Percentiles rank a stretch among this genome's conserved stretches.
phyloP scores from a whole-genome alignment of 345 rosid genomes.

The Eucalyptus cladocalyx region DNA sequence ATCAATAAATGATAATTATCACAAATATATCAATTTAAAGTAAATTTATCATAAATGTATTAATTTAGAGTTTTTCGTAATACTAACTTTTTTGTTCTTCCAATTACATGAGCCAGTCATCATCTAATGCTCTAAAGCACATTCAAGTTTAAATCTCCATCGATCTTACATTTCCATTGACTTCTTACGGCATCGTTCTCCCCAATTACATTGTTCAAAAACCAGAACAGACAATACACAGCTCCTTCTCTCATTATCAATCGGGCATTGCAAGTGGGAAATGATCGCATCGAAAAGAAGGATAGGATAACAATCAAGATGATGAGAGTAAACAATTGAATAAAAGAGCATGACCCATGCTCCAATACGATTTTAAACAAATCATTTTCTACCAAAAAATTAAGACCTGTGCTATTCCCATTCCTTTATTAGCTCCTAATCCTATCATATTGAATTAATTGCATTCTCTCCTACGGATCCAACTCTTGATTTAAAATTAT shows the following conservation, averaged over 20 bases:
- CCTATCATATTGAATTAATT: too few species aligned
- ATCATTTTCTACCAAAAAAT: background rate
- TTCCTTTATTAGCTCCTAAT: too few species aligned
- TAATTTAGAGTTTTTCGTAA: too few species aligned
- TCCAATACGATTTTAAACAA: background rate
- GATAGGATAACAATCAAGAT: background rate
- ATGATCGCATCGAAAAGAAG: background rate
- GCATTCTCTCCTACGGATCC: too few species aligned
- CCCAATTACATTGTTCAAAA: background rate
- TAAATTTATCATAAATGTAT: too few species aligned
- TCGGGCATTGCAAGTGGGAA: background rate
- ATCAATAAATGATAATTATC: too few species aligned
- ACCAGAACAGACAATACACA: background rate
- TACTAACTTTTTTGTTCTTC: too few species aligned
- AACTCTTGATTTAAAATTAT: too few species aligned
- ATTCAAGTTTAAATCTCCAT: background rate
- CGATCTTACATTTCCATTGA: background rate
- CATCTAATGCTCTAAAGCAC: background rate
- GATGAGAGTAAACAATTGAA: background rate
- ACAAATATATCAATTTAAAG: too few species aligned
- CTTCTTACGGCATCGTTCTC: background rate
- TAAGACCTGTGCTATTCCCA: too few species aligned
- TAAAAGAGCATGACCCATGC: background rate
- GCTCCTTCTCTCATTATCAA: background rate
- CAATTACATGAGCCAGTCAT: background rate